These are phyloP conservation scores for Cladosporium cucumerinum DNA, from an alignment of 2,329 filamentous ascomycete genomes.

Conservation along the genomic window DNA sequence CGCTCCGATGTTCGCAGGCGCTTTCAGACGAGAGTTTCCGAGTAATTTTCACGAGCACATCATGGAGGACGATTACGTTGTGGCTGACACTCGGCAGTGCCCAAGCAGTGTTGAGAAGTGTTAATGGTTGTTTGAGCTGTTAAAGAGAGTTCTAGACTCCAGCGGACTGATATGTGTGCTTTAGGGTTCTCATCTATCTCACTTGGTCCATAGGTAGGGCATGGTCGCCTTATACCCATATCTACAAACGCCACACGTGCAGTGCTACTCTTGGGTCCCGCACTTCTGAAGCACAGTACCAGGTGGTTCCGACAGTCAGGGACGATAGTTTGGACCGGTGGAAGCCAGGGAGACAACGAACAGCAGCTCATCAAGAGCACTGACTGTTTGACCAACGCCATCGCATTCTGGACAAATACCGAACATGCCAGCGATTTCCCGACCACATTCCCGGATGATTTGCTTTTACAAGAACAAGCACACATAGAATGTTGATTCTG, in stretches of 20 bases:
- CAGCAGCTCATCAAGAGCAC: not conserved
- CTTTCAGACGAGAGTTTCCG: not conserved
- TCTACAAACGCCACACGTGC: not conserved
- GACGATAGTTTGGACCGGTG: not conserved
- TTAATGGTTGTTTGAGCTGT: not conserved
- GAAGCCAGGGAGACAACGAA: not conserved
- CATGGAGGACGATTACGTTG: not conserved
- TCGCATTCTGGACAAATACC: not conserved
- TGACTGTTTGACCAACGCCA: not conserved
- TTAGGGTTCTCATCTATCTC: not conserved
- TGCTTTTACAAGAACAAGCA: not conserved
- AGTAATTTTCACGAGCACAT: not conserved
- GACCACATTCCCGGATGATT: not conserved
- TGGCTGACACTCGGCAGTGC: not conserved
- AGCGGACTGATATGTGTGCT: not conserved
- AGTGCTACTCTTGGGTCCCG: not conserved
- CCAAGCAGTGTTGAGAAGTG: not conserved
- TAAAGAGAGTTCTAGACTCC: not conserved
- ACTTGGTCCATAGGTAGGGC: not conserved
- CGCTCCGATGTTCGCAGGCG: not conserved
- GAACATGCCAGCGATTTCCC: not conserved
- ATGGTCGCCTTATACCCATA: not conserved
- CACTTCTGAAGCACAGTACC: not conserved
- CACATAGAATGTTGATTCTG: not conserved
- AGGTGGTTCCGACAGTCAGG: not conserved